These are phyloP conservation scores for Kurtzmaniella quercitrusa DNA, from an alignment of 1,139 yeast genomes.

Conservation along the genomic window DNA sequence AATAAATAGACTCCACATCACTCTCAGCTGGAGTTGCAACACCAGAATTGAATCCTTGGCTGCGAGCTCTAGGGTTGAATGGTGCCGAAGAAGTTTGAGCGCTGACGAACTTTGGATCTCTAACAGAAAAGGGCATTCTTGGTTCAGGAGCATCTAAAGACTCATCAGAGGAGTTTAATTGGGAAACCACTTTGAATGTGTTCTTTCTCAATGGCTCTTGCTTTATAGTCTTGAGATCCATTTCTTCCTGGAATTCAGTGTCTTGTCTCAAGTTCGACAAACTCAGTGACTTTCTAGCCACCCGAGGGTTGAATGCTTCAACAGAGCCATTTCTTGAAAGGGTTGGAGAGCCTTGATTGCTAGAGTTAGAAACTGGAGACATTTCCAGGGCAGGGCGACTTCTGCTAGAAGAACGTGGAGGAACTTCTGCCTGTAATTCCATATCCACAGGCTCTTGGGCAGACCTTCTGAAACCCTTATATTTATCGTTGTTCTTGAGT, in stretches of 20 bases:
- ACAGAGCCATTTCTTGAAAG: background rate
- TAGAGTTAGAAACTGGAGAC: background rate
- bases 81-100: background rate
- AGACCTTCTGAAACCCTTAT: slow-evolving; percentile 44
- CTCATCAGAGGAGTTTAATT: background rate
- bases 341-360: background rate
- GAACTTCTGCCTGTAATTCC: slow-evolving; percentile 10
- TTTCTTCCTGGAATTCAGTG: slow-evolving; percentile 13
- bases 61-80: slow-evolving; percentile 20
- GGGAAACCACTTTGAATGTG: background rate
- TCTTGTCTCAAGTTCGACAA: slow-evolving; percentile 6
- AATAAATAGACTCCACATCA: slow-evolving; percentile 6
- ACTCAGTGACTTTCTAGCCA: background rate
- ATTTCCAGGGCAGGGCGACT: background rate
- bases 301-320: slow-evolving; percentile 14
- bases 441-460: slow-evolving; percentile 17
- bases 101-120: slow-evolving; percentile 2
- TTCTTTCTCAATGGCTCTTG: slow-evolving; percentile 1
- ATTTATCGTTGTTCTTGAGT: slow-evolving; percentile 31
- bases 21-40: slow-evolving; percentile 3
- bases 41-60: slow-evolving; percentile 10
- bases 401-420: background rate
- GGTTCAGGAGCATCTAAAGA: background rate
- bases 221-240: slow-evolving; percentile 1
- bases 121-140: background rate